These are phyloP conservation scores for Diddensiella santjacobensis DNA, from an alignment of 805 yeast species.

Conservation along the genomic window DNA sequence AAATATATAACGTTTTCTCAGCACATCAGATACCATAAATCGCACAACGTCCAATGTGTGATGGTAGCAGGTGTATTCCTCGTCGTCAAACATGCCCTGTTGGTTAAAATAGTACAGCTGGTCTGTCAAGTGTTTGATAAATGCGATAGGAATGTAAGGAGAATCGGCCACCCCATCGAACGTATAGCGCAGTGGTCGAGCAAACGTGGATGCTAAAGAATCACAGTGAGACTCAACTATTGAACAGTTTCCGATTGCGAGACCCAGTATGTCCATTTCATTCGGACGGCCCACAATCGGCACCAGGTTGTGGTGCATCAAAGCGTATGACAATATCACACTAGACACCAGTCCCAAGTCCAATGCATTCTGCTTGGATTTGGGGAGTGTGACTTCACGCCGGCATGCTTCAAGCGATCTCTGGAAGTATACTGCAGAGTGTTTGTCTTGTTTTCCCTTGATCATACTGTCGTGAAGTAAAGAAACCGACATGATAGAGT, in stretches of 20 bases:
- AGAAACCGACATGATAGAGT: constrained; percentile 9
- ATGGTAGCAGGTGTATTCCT: constrained; percentile 1
- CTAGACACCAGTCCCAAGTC: constrained; percentile 9
- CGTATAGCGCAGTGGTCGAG: not conserved
- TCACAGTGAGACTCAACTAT: not conserved
- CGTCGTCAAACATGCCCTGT: not conserved
- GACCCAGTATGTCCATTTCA: constrained; percentile 7
- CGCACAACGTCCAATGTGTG: not conserved
- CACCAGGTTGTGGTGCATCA: constrained; percentile 1
- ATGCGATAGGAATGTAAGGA: not conserved
- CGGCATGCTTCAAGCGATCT: not conserved
- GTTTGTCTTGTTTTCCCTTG: not conserved
- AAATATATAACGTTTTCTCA: not conserved
- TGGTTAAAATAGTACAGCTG: constrained; percentile 1
- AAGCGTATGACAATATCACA: constrained; percentile 6
- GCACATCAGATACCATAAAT: not conserved
- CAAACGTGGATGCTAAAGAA: not conserved
- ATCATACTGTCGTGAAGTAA: too few relatives aligned
- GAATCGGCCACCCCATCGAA: not conserved
- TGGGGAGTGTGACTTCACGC: not conserved
- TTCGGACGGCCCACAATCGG: constrained; percentile 8
- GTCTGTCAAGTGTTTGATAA: not conserved
- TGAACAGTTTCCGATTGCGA: constrained; percentile 4
- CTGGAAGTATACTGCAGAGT: not conserved
- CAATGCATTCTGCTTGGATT: constrained; percentile 3